Conservation (phyloP, 768 basidiomycete species). For the Strobilomyces dryophilus region DNA sequence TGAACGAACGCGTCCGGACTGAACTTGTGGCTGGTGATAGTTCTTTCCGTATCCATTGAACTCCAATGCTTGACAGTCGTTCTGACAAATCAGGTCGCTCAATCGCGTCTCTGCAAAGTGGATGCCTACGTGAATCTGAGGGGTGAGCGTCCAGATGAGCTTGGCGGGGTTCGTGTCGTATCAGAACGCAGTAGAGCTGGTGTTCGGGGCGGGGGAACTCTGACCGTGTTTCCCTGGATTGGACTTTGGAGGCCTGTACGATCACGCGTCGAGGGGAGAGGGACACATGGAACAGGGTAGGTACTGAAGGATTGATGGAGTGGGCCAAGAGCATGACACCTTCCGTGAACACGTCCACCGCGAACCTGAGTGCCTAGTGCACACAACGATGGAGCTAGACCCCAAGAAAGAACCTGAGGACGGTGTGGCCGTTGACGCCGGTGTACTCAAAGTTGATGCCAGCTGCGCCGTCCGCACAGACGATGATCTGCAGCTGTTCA, state of each 20-base stretch:
- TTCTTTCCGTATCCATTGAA: slow-evolving; percentile 92
- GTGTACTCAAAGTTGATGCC: slow-evolving; percentile 99
- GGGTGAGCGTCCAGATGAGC: slow-evolving; percentile 89
- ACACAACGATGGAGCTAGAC: background rate
- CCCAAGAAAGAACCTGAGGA: slow-evolving; percentile 52
- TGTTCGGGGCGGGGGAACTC: slow-evolving; percentile 36
- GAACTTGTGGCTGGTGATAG: slow-evolving; percentile 92
- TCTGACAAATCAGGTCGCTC: slow-evolving; percentile 96
- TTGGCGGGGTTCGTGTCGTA: slow-evolving; percentile 88
- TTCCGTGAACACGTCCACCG: slow-evolving; percentile 93
- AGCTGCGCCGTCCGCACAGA: slow-evolving; percentile 87
- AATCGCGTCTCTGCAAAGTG: slow-evolving; percentile 94
- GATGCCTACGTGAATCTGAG: slow-evolving; percentile 82
- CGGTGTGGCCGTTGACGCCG: slow-evolving; percentile 96
- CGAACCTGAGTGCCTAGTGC: slow-evolving; percentile 45
- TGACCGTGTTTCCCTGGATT: slow-evolving; percentile 20
- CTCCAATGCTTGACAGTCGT: slow-evolving; percentile 92
- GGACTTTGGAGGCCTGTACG: slow-evolving; percentile 55
- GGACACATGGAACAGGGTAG: slow-evolving; percentile 88
- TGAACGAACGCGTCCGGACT: slow-evolving; percentile 98
- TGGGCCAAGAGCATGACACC: slow-evolving; percentile 97
- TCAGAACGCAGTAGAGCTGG: background rate
- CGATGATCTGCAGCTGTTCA: slow-evolving; percentile 88
- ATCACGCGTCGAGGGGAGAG: slow-evolving; percentile 78
- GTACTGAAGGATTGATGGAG: slow-evolving; percentile 92